Conservation (phyloP, 495 filamentous ascomycete genomes). For the Friedmanniomyces simplex region DNA sequence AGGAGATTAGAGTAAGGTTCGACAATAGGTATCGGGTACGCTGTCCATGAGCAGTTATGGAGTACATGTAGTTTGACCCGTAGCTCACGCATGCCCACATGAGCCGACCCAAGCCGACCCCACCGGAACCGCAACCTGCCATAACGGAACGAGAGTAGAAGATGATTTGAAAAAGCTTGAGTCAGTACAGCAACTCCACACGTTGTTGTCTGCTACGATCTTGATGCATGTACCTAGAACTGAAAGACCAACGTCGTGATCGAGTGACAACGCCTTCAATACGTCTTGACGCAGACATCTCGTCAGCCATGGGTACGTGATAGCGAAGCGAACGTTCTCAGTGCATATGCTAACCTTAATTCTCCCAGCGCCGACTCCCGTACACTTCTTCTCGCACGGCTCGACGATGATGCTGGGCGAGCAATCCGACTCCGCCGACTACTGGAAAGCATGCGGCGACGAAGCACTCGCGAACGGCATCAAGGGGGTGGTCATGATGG, state of each 20-base stretch:
- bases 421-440: slow-evolving; percentile 44
- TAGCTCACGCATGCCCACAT: not conserved
- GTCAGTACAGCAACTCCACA: too few relatives aligned
- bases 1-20: not conserved
- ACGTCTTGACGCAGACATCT: too few relatives aligned
- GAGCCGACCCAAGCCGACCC: not conserved
- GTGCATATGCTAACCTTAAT: not conserved
- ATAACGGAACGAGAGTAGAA: not conserved
- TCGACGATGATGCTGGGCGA: slow-evolving; percentile 59
- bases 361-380: slow-evolving; percentile 36
- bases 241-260: too few relatives aligned
- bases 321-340: not conserved
- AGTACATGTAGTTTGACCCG: too few relatives aligned
- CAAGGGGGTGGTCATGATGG: slow-evolving; percentile 53
- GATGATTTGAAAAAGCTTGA: too few relatives aligned
- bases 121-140: not conserved
- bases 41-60: too few relatives aligned
- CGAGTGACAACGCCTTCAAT: too few relatives aligned
- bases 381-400: slow-evolving; percentile 59
- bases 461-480: slow-evolving; percentile 45
- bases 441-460: slow-evolving; percentile 54
- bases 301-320: not conserved
- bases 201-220: too few relatives aligned
- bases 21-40: too few relatives aligned
- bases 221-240: too few relatives aligned